Evolutionary conservation across 345 rosid species (phyloP), one percentile per base, ranked within the genome.

Genomic region (Eucalyptus polybractea): DNA sequence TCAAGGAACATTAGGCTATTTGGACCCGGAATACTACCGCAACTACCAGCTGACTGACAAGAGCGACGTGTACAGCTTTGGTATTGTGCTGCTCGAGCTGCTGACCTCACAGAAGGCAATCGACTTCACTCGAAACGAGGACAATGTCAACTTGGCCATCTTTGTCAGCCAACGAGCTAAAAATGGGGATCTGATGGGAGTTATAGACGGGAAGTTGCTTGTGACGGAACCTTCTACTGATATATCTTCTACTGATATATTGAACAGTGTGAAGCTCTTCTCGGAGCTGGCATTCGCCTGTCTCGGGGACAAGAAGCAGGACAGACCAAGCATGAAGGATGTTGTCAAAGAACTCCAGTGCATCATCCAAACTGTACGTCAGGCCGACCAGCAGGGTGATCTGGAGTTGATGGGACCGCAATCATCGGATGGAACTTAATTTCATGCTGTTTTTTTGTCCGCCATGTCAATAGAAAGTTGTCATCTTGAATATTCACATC

Each of bases 1-100:
- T 47, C 96, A 94, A 47, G 97, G 96, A 29, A 94, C 97, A 16
- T 76, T 95, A 4, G 97, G 97, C 25, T 95, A 95, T 92, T 87
- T 95, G 72, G 97, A 95, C 88, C 96, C 95, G 14, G 96, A 94
- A 44, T 94, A 94, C 91, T 95, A 93, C 60, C 92, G 94, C 29
- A 95, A 92, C 92, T 94, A 95, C 90, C 95, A 94, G 91, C 89
- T 95, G 12, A 92, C 94, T 1, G 95, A 94, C 80, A 95, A 93
- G 88, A 95, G 96, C 60, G 96, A 95, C 89, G 95, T 95, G 62
- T 94, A 95, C 87, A 95, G 95, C 51, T 95, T 89, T 19, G 94
- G 96, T 21, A 93, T 95, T 4, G 95, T 94, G n/a, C 72, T 95
- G 91, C 93, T 93, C 2, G 96, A 94, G 93, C 92, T 95, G 22